Percentiles rank a stretch among this genome's conserved stretches.
Evolutionary conservation across 305 asterid genomes (phyloP).

Genomic region (Fraxinus velutina): DNA sequence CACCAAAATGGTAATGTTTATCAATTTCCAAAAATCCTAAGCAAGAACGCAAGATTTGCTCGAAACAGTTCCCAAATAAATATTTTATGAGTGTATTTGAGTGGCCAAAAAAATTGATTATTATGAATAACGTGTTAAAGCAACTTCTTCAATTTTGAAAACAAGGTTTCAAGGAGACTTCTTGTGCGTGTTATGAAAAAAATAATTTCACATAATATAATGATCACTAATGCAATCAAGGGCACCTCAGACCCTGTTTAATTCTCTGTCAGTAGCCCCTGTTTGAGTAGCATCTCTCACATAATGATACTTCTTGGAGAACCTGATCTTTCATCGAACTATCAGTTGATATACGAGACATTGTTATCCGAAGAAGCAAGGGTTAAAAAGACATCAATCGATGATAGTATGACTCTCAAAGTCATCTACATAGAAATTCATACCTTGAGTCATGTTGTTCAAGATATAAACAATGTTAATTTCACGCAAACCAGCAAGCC

Average conservation of each 20-base stretch:
- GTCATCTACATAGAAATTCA: background rate
- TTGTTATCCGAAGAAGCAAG: background rate
- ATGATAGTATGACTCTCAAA: background rate
- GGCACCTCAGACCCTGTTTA: too few relatives aligned
- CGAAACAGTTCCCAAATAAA: background rate
- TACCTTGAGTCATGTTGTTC: background rate
- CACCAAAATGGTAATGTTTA: background rate
- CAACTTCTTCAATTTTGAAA: background rate
- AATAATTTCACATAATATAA: background rate
- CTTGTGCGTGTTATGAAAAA: background rate
- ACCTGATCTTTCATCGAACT: background rate
- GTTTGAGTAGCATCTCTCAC: too few relatives aligned
- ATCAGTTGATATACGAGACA: background rate
- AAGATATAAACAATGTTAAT: background rate
- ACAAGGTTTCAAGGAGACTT: too few relatives aligned
- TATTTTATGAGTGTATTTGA: background rate
- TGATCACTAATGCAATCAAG: too few relatives aligned
- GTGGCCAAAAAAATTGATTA: background rate
- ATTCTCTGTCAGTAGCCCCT: too few relatives aligned
- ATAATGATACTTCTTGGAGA: background rate
- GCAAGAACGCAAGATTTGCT: background rate
- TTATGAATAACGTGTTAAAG: background rate
- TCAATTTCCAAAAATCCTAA: background rate
- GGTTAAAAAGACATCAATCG: background rate
- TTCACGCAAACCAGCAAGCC: background rate